Conservation (phyloP, 164 flowering plant species). For the Tinospora cordifolia region DNA sequence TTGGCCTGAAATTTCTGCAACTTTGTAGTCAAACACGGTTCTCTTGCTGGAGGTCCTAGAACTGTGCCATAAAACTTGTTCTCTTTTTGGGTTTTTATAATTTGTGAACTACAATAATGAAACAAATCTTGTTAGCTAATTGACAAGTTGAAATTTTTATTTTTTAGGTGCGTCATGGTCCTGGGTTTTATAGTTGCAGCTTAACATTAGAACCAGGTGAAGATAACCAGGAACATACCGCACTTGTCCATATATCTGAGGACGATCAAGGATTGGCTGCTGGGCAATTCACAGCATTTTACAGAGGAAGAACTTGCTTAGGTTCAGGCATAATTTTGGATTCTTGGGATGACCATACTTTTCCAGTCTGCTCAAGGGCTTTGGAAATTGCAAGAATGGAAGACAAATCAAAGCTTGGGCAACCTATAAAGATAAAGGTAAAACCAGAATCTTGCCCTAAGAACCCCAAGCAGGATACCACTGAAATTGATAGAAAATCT, state of each 20-base stretch:
- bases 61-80: too few species aligned
- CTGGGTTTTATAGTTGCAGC: conserved; percentile 63
- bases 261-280: conserved; percentile 98
- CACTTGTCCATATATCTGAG: conserved; percentile 52
- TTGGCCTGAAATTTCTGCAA: background rate
- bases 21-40: background rate
- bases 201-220: conserved; percentile 38
- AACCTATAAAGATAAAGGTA: conserved; percentile 72
- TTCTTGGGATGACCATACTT: conserved; percentile 81
- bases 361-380: conserved; percentile 74
- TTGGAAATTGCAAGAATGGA: conserved; percentile 66
- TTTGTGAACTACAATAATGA: too few species aligned
- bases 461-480: conserved; percentile 11
- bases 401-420: conserved; percentile 76
- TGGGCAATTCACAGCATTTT: conserved; percentile 93
- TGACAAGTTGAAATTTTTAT: conserved; percentile 5
- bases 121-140: conserved; percentile 6
- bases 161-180: conserved; percentile 89
- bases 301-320: conserved; percentile 48
- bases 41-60: too few species aligned
- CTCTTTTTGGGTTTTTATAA: too few species aligned
- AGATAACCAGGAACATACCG: conserved; percentile 37
- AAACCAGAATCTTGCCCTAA: conserved; percentile 29
- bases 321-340: conserved; percentile 93
- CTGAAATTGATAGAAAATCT: conserved; percentile 11